These are phyloP conservation scores for Claviceps arundinis DNA, from an alignment of 2,329 filamentous ascomycete species.

Conservation along the genomic window DNA sequence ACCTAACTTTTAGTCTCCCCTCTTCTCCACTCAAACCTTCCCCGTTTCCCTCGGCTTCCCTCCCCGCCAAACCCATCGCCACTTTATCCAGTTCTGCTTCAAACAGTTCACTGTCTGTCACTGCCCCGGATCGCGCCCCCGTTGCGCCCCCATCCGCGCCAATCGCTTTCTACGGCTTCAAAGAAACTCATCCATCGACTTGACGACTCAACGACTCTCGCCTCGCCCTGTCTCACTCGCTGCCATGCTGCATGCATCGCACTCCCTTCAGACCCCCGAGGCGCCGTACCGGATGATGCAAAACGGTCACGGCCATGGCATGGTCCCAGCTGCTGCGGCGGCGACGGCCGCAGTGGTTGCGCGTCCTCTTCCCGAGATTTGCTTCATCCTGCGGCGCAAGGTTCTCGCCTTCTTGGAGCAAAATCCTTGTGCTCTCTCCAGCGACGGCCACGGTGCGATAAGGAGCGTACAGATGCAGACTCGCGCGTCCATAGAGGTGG, in stretches of 20 bases:
- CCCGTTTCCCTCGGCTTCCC: too few relatives aligned
- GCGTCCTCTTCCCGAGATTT: slow-evolving; percentile 23
- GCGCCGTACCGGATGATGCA: slow-evolving; percentile 3
- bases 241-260: neutral
- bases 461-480: slow-evolving; percentile 61
- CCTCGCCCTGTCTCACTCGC: neutral
- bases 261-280: neutral
- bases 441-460: slow-evolving; percentile 41
- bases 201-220: neutral
- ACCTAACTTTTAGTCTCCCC: too few relatives aligned
- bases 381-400: slow-evolving; percentile 40
- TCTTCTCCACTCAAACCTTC: too few relatives aligned
- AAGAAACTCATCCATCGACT: neutral
- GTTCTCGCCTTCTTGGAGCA: slow-evolving; percentile 52
- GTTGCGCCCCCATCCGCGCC: too few relatives aligned
- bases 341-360: neutral
- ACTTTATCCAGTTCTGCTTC: too few relatives aligned
- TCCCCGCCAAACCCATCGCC: too few relatives aligned
- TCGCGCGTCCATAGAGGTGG: slow-evolving; percentile 55
- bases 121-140: too few relatives aligned
- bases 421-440: slow-evolving; percentile 39
- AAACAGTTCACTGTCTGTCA: too few relatives aligned
- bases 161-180: too few relatives aligned
- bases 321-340: slow-evolving; percentile 1
- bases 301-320: slow-evolving; percentile 4